Conservation (phyloP, 139 green algal species). For the Axilococcus clingmanii region DNA sequence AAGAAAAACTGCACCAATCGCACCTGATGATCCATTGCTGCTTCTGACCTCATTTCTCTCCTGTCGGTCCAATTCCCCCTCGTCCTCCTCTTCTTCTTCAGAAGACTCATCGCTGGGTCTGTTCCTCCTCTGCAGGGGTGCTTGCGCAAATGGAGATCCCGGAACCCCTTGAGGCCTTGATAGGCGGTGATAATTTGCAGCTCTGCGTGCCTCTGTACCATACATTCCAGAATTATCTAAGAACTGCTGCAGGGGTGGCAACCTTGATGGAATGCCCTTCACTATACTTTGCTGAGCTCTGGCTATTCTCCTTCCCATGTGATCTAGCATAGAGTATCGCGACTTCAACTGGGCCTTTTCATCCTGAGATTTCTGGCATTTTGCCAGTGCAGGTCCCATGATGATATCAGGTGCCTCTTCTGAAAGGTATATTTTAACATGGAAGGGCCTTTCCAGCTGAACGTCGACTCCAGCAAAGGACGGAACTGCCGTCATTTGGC, state of each 20-base stretch:
- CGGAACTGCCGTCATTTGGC: background rate
- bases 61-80: background rate
- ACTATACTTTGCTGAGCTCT: constrained; percentile 19
- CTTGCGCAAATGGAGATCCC: constrained; percentile 12
- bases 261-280: constrained; percentile 23
- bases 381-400: too few species aligned
- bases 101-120: background rate
- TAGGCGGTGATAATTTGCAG: too few species aligned
- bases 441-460: background rate
- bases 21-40: constrained; percentile 3
- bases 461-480: background rate
- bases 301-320: constrained; percentile 13
- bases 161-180: constrained; percentile 3
- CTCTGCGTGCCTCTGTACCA: constrained; percentile 1
- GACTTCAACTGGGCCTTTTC: background rate
- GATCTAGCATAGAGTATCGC: constrained; percentile 2
- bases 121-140: background rate
- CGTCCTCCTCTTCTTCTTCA: constrained; percentile 2
- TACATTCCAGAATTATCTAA: background rate
- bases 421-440: constrained; percentile 2
- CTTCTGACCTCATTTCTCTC: background rate
- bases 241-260: constrained; percentile 4
- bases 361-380: background rate
- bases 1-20: background rate
- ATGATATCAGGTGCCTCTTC: too few species aligned